phyloP scores from a whole-genome alignment of 1,284 basidiomycete genomes.

The Omphalotus olearius region DNA sequence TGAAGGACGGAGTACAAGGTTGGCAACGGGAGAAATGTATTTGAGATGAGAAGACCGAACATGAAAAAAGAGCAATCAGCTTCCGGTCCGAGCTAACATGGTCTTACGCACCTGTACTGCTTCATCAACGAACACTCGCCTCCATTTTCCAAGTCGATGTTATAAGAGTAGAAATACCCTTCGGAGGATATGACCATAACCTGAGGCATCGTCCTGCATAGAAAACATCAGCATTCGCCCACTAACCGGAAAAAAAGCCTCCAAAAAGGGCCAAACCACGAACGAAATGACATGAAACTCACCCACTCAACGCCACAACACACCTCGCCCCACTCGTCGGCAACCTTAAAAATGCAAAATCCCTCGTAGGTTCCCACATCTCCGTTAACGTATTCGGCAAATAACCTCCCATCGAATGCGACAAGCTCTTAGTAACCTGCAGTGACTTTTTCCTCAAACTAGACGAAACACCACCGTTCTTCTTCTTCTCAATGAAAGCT shows the following conservation, averaged over 20 bases:
- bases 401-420: constrained; percentile 84
- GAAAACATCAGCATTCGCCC: neutral
- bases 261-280: neutral
- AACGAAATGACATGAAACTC: constrained; percentile 28
- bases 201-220: constrained; percentile 81
- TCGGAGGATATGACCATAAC: constrained; percentile 97
- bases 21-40: too few species aligned
- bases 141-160: constrained; percentile 93
- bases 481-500: constrained; percentile 70
- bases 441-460: constrained; percentile 69
- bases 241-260: neutral
- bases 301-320: constrained; percentile 86
- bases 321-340: constrained; percentile 79
- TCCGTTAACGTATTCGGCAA: constrained; percentile 90
- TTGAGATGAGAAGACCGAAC: too few species aligned
- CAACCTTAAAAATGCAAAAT: constrained; percentile 90
- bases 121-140: constrained; percentile 95
- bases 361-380: constrained; percentile 95
- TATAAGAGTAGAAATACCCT: constrained; percentile 94
- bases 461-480: constrained; percentile 54
- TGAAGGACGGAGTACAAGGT: too few species aligned
- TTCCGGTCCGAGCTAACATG: neutral
- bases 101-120: constrained; percentile 53
- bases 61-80: neutral
- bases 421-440: constrained; percentile 76